Evolutionary conservation across 768 basidiomycete species (phyloP), one percentile per base, ranked within the genome.

Genomic region (Tulasnella sp.): DNA sequence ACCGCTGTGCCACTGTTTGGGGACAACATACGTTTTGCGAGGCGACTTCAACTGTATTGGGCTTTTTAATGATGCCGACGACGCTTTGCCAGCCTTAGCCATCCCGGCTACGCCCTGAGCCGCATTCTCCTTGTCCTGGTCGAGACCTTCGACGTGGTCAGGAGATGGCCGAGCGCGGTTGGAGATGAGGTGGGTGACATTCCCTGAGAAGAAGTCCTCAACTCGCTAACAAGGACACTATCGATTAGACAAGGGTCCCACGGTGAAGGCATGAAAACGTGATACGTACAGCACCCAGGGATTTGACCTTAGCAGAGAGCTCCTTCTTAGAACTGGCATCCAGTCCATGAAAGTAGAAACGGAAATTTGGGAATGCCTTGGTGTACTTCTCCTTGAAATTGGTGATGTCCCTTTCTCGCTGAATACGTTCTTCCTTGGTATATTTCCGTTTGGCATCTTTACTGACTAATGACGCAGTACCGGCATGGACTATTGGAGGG

Each of bases 161-260:
- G 84, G 78, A 88, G 88, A n/a, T 18, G 82, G 81, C 74, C 83
- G 81, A 76, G 74, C 31, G 3, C 85, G 83, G 83, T 93, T 90
- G 77, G 93, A 94, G 84, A 97, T 92, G 82, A 98, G 89, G 87
- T 99, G 97, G 0, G 96, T 96, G 37, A 97, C 91, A 74, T 91
- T 89, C 74, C 89, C 91, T 42, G 94, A 95, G 86, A 98, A 97
- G 89, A 98, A 98, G 81, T 92, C 90, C 75, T 97, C 95, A 79
- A 96, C 90, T 79, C 88, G 89, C 98, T 99, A 31, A 84, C 28
- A 76, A 69, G 75, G 60, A 22, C n/a, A 69, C 76, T 78, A 9
- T 64, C 24, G 79, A 80, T 75, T 41, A 81, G n/a, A 75, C 64
- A 80, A 81, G 46, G 28, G 40, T 60, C 22, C 46, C 60, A 75